Conservation (phyloP, 345 rosid species). For the Murraya koenigii region DNA sequence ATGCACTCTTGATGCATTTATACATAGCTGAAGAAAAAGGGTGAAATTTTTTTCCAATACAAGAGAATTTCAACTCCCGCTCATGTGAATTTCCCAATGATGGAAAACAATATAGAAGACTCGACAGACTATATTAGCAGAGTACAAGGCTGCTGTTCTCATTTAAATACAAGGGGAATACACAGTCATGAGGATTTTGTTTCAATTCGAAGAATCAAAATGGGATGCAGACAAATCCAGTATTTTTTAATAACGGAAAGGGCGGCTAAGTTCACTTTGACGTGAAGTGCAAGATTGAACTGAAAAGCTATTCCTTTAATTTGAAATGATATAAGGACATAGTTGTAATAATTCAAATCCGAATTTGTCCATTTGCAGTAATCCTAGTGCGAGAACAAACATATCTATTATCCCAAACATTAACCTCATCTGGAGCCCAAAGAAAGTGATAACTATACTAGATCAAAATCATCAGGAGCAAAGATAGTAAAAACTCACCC, state of each 20-base stretch:
- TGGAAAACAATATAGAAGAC: background rate
- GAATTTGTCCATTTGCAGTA: background rate
- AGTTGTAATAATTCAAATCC: background rate
- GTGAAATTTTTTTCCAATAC: background rate
- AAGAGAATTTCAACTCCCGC: background rate
- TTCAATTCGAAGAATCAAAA: no score
- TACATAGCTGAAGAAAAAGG: background rate
- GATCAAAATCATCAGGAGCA: background rate
- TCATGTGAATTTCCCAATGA: background rate
- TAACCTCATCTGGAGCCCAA: background rate
- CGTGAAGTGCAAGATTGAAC: no score
- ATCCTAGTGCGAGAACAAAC: background rate
- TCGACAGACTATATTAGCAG: background rate
- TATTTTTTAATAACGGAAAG: no score
- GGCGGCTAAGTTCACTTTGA: background rate
- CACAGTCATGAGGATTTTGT: background rate
- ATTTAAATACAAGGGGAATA: background rate
- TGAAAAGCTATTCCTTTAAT: background rate
- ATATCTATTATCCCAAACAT: background rate
- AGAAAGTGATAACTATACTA: background rate
- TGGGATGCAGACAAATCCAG: no score
- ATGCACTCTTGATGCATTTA: background rate
- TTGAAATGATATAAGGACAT: background rate
- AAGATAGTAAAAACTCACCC: constrained; percentile 43
- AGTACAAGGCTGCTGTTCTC: background rate